phyloP scores from a whole-genome alignment of 495 filamentous ascomycete species.

The Jackrogersella minutella region DNA sequence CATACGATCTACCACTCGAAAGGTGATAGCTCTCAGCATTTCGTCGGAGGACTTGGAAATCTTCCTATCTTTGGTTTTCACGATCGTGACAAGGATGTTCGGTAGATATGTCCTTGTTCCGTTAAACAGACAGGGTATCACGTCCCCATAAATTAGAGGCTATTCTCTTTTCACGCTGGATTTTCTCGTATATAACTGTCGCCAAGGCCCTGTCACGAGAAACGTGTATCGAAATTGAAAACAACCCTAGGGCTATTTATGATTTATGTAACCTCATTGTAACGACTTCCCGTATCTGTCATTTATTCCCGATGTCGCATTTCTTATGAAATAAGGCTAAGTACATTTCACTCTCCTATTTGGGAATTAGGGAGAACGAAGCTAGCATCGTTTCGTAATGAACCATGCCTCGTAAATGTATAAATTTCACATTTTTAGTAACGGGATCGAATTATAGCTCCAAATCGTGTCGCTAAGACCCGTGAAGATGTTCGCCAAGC shows the following conservation, averaged over 20 bases:
- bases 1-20: background rate
- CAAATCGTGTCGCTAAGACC: background rate
- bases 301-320: background rate
- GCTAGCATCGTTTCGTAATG: background rate
- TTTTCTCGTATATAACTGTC: slow-evolving; percentile 16
- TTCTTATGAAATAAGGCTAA: background rate
- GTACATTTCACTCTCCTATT: background rate
- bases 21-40: background rate
- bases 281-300: background rate
- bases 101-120: slow-evolving; percentile 1
- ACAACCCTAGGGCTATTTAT: background rate
- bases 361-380: background rate
- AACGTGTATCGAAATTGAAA: background rate
- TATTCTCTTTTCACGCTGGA: slow-evolving; percentile 11
- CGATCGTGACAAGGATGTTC: background rate
- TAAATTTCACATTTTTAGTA: background rate
- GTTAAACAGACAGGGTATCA: background rate
- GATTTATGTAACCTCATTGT: background rate
- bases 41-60: background rate
- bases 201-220: slow-evolving; percentile 13
- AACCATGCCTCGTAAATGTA: background rate
- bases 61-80: background rate
- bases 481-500: background rate
- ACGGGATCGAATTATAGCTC: background rate
- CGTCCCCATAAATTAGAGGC: slow-evolving; percentile 11